These are phyloP conservation scores for Cladorrhinum samala DNA, from an alignment of 495 filamentous ascomycete genomes.

Conservation along the genomic window DNA sequence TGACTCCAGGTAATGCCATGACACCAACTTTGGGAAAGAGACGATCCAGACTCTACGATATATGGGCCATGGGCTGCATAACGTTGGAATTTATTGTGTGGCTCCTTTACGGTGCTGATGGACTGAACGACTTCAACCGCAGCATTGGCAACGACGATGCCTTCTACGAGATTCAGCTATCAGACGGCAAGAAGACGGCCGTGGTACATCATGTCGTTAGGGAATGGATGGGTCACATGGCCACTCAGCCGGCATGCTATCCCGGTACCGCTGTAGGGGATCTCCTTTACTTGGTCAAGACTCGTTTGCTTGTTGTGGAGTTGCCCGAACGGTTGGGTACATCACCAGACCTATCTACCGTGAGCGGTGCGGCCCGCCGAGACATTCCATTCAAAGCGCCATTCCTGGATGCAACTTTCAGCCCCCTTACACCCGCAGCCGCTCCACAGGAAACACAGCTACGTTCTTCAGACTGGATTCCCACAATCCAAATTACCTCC, in stretches of 20 bases:
- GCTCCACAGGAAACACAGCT: too few relatives aligned
- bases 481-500: too few relatives aligned
- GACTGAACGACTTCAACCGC: constrained; percentile 10
- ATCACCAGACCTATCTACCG: too few relatives aligned
- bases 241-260: background rate
- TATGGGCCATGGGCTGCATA: constrained; percentile 36
- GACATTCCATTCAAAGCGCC: too few relatives aligned
- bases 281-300: background rate
- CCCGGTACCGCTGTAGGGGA: background rate
- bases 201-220: background rate
- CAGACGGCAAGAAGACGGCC: background rate
- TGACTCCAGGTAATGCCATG: background rate
- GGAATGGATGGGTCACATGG: constrained; percentile 1
- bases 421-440: too few relatives aligned
- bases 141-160: background rate
- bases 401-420: too few relatives aligned
- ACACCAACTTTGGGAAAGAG: background rate
- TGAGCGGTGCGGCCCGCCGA: too few relatives aligned
- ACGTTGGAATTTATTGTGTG: constrained; percentile 31
- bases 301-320: background rate
- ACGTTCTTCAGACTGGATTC: too few relatives aligned
- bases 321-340: background rate
- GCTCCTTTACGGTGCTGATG: constrained; percentile 26
- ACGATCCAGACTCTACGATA: constrained; percentile 27
- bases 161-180: background rate